A percentile compares a stretch with the other conserved stretches of the same genome.
These are phyloP conservation scores for Blakeslea trispora DNA, from an alignment of 371 early-diverging fungal species.

Conservation along the genomic window DNA sequence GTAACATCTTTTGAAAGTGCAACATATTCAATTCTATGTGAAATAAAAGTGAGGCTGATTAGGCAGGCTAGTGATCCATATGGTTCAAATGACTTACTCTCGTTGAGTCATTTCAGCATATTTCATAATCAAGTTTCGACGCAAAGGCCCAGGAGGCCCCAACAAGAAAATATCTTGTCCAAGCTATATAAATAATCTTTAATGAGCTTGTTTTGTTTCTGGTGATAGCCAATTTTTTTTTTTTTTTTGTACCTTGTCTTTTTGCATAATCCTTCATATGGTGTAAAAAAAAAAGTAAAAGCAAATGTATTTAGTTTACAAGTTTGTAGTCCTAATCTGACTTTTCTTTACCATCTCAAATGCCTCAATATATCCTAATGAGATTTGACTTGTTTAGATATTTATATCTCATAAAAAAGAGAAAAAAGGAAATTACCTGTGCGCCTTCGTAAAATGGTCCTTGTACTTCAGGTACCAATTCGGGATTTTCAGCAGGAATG, in stretches of 20 bases:
- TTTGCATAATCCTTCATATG: constrained; percentile 78
- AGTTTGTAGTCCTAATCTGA: background rate
- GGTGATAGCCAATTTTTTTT: no score
- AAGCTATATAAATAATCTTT: no score
- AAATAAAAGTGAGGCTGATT: background rate
- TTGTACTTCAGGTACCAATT: constrained; percentile 65
- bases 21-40: constrained; percentile 71
- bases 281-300: no score
- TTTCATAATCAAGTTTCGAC: constrained; percentile 70
- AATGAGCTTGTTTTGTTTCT: no score
- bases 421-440: constrained; percentile 47
- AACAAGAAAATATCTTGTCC: constrained; percentile 86
- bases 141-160: constrained; percentile 79
- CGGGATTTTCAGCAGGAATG: constrained; percentile 55
- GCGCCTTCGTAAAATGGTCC: constrained; percentile 68
- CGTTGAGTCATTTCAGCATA: constrained; percentile 72
- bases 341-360: constrained; percentile 58
- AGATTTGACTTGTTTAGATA: background rate
- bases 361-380: constrained; percentile 72
- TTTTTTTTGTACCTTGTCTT: constrained; percentile 54
- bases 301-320: background rate
- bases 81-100: constrained; percentile 30
- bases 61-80: background rate
- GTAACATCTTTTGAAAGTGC: constrained; percentile 79
- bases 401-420: background rate